A percentile compares a stretch with the other conserved stretches of the same genome.
Evolutionary conservation across 306 rosid genomes (phyloP).

Genomic region (Cucurbita maxima): DNA sequence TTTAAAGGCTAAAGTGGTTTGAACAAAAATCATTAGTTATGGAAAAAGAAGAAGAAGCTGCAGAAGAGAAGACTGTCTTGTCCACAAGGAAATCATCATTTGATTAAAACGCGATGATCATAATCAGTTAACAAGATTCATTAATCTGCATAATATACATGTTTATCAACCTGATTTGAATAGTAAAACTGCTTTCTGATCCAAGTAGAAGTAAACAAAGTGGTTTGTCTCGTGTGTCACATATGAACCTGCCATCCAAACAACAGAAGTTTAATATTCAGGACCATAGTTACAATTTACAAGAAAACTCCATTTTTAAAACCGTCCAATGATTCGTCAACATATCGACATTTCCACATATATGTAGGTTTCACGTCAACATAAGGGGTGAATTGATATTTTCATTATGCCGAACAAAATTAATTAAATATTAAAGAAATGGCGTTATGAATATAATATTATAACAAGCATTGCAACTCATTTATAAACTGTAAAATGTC

Average conservation of each 20-base stretch:
- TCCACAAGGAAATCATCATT: neutral
- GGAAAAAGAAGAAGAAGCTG: neutral
- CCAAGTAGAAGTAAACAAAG: slow-evolving; percentile 95
- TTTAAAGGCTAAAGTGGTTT: neutral
- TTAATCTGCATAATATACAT: neutral
- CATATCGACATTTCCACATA: too few species aligned
- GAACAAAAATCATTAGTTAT: neutral
- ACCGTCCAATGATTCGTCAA: neutral
- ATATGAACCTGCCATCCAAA: slow-evolving; percentile 57
- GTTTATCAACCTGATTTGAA: slow-evolving; percentile 68
- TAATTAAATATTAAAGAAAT: too few species aligned
- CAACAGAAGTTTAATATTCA: neutral
- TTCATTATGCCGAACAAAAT: too few species aligned
- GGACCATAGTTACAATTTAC: neutral
- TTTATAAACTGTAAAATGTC: too few species aligned
- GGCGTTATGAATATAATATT: too few species aligned
- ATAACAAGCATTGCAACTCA: too few species aligned
- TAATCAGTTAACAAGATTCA: neutral
- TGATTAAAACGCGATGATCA: neutral
- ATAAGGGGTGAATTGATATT: too few species aligned
- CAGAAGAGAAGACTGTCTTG: neutral
- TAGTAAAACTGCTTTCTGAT: slow-evolving; percentile 87
- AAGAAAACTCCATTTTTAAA: neutral
- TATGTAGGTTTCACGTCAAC: too few species aligned
- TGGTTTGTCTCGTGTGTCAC: slow-evolving; percentile 98